Conservation (phyloP, 345 rosid species). For the Populus nigra region DNA sequence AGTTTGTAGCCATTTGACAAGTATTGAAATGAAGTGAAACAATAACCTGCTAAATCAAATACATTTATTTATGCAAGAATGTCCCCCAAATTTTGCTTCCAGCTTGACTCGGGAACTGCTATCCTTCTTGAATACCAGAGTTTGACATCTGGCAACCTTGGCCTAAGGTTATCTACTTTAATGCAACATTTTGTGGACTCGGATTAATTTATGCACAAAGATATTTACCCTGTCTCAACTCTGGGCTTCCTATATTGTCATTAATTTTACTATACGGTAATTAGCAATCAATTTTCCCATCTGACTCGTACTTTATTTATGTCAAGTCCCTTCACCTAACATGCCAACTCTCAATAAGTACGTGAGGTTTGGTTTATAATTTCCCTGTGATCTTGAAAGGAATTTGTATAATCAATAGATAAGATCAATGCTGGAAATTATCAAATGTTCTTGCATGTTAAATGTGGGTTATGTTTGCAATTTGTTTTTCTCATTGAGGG, state of each 20-base stretch:
- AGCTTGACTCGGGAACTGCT: background rate
- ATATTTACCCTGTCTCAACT: background rate
- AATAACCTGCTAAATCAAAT: background rate
- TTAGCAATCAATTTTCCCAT: background rate
- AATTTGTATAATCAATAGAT: background rate
- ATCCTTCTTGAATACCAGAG: background rate
- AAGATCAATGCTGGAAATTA: background rate
- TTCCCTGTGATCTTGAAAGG: background rate
- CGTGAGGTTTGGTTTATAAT: background rate
- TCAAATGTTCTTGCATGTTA: background rate
- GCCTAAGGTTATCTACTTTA: background rate
- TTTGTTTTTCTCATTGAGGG: background rate
- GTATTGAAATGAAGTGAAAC: background rate
- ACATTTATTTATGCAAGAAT: too few species aligned
- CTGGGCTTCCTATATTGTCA: background rate
- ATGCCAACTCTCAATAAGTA: background rate
- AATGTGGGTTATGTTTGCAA: background rate
- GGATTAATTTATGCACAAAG: background rate
- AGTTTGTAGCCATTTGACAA: background rate
- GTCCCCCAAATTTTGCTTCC: background rate
- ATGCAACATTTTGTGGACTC: background rate
- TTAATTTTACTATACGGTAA: background rate
- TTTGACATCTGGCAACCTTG: background rate
- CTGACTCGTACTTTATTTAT: background rate
- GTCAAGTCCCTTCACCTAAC: background rate